Conservation (phyloP, 306 rosid genomes). For the Medicago lupulina region DNA sequence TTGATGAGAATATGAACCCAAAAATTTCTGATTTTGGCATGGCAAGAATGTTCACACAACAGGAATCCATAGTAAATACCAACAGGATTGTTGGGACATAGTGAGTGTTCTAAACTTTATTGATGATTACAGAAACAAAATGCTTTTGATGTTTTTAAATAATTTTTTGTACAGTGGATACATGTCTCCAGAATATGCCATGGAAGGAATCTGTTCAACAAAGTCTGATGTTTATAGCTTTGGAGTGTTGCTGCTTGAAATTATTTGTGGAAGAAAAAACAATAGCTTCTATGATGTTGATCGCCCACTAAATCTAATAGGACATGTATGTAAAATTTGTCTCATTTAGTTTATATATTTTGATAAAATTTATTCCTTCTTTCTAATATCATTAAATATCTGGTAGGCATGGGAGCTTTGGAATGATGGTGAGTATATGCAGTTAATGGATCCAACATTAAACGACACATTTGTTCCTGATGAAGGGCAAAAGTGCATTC, state of each 20-base stretch:
- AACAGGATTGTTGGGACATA: not conserved
- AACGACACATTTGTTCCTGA: slow-evolving; percentile 2
- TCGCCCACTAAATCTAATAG: not conserved
- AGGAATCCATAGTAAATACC: not conserved
- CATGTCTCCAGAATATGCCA: slow-evolving; percentile 36
- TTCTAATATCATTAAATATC: not conserved
- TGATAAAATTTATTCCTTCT: not conserved
- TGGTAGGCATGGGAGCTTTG: slow-evolving; percentile 38
- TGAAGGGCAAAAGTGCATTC: slow-evolving; percentile 35
- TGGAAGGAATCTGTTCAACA: slow-evolving; percentile 27
- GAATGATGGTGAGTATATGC: not conserved
- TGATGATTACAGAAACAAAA: too few relatives aligned
- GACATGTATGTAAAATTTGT: slow-evolving; percentile 12
- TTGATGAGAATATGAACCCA: not conserved
- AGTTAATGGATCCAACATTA: slow-evolving; percentile 27
- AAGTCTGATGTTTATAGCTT: slow-evolving; percentile 42
- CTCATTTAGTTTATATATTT: not conserved
- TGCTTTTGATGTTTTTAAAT: too few relatives aligned
- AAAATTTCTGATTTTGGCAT: not conserved
- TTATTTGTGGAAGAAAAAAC: slow-evolving; percentile 34
- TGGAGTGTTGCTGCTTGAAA: slow-evolving; percentile 41
- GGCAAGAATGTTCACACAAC: not conserved
- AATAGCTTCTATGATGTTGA: not conserved
- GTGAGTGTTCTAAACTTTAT: not conserved
- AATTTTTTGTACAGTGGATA: not conserved